These are phyloP conservation scores for Fusarium compactum DNA, from an alignment of 2,329 filamentous ascomycete species.

Conservation along the genomic window DNA sequence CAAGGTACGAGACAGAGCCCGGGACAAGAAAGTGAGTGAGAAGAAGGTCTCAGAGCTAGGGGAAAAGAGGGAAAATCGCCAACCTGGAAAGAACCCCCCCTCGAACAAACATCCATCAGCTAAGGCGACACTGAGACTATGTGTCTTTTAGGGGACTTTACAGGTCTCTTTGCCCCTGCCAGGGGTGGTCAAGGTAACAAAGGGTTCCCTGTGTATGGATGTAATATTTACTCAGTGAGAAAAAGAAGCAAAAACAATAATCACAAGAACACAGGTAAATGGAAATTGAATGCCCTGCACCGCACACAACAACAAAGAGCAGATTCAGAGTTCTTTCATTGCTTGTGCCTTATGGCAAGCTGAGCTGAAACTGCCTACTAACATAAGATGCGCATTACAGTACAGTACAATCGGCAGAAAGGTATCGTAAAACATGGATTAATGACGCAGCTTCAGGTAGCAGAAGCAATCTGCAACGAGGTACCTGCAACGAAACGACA, in stretches of 20 bases:
- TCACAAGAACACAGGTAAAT: slow-evolving; percentile 16
- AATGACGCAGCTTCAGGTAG: slow-evolving; percentile 22
- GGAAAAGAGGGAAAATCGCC: slow-evolving; percentile 27
- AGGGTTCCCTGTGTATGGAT: slow-evolving; percentile 14
- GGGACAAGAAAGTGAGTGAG: slow-evolving; percentile 10
- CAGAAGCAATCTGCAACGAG: not conserved
- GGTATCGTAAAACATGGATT: not conserved
- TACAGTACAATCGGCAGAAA: not conserved
- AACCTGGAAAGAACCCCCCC: slow-evolving; percentile 8
- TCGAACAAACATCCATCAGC: not conserved
- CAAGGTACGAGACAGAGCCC: slow-evolving; percentile 24
- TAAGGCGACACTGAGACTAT: not conserved
- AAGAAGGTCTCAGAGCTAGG: slow-evolving; percentile 33
- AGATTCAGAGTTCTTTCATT: not conserved
- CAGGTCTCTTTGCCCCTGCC: not conserved
- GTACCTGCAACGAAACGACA: not conserved
- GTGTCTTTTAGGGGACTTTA: slow-evolving; percentile 23
- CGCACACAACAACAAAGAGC: slow-evolving; percentile 4
- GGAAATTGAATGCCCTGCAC: slow-evolving; percentile 14
- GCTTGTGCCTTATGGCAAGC: not conserved
- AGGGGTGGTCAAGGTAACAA: slow-evolving; percentile 12
- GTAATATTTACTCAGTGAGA: slow-evolving; percentile 8
- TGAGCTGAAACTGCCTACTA: slow-evolving; percentile 1
- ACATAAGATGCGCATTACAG: not conserved
- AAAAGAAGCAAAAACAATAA: slow-evolving; percentile 19